Base-by-base conservation (phyloP, 2,329 filamentous ascomycete species). In the Chrysosporium keratinophilum region DNA sequence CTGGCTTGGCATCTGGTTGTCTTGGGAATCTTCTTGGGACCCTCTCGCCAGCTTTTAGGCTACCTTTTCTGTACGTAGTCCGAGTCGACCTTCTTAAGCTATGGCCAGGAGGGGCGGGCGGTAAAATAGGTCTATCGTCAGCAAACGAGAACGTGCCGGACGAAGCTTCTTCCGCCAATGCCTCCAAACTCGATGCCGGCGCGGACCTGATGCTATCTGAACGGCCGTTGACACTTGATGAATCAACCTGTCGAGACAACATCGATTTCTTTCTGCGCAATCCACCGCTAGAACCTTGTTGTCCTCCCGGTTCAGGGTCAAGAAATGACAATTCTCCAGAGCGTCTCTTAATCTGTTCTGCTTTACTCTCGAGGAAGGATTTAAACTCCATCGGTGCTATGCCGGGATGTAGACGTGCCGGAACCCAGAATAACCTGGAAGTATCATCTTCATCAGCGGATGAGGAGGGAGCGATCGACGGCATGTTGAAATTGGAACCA, bases 371-470 rank as follows among this genome's bases (percentile, higher is more conserved):
- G 1, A 98, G 79, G 61, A 97, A 98, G 1, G 85, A 91, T 70
- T 95, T 96, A 76, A 97, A 98, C 62, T 96, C 93, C 65, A 87
- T 89, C 1, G 93, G 93, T 2, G 93, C 93, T 47, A 98, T 76
- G 69, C 98, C 93, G 0, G 93, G 93, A 63, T 98, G 93, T 28
- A 98, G 79, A 55, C 89, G 82, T 20, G 93, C 93, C 4, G 93
- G 93, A 5, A 98, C 93, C 93, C 93, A 98, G 60, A 97, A 87
- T 56, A 97, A 73, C 58, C 89, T 81, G 1, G 90, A 89, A 6
- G 88, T 82, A 66, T 97, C 91, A 62, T 89, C 85, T 66, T 95
- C 89, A 63, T 94, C 85, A 58, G 66, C 67, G 5, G 69, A 68
- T n/a, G 69, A 64, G 11, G 70, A 69, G 3, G 74, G 73, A 1